Evolutionary conservation across 257 asterid genomes (phyloP).

Genomic region (Nicotiana knightiana): DNA sequence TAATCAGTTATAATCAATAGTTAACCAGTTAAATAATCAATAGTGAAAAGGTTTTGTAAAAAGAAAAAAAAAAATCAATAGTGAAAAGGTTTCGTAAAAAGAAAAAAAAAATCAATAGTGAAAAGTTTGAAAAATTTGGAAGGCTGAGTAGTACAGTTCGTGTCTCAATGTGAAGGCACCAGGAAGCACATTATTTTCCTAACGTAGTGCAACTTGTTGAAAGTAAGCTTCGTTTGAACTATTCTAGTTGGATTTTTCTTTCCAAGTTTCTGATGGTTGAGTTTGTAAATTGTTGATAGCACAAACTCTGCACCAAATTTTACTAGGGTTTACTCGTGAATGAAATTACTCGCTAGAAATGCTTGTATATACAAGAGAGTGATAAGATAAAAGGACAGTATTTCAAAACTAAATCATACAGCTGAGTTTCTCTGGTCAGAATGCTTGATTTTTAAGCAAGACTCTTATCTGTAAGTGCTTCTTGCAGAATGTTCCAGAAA

Average conservation of each 20-base stretch:
- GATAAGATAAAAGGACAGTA: not conserved
- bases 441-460: not conserved
- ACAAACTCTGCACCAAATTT: not conserved
- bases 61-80: not conserved
- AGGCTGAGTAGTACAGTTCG: not conserved
- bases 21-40: not conserved
- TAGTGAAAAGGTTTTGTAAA: not conserved
- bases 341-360: not conserved
- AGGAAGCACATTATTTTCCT: not conserved
- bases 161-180: constrained; percentile 6
- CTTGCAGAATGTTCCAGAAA: constrained; percentile 62
- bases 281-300: not conserved
- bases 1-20: not conserved
- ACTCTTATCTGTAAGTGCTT: constrained; percentile 11
- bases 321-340: not conserved
- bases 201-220: not conserved
- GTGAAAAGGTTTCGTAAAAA: not conserved
- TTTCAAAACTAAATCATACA: not conserved
- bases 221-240: not conserved
- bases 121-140: not conserved
- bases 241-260: not conserved
- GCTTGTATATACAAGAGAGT: not conserved
- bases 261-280: not conserved
- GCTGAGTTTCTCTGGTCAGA: not conserved
- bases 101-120: not conserved